Conservation (phyloP, 129 eudicot species). For the Centaurea solstitialis region DNA sequence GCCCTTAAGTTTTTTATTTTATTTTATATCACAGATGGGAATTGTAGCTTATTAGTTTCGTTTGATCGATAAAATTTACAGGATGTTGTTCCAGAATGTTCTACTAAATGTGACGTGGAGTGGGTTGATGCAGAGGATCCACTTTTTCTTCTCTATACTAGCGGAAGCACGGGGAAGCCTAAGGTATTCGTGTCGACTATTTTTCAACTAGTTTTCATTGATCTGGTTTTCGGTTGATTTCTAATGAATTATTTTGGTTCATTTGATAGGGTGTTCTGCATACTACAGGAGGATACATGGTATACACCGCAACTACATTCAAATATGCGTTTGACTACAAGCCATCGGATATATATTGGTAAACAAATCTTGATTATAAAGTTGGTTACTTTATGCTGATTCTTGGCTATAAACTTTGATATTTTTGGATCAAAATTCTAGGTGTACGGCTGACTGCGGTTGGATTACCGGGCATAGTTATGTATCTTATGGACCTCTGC, state of each 20-base stretch:
- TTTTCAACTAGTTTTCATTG: background rate
- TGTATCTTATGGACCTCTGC: slow-evolving; percentile 95
- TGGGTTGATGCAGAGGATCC: slow-evolving; percentile 99
- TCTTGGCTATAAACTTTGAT: background rate
- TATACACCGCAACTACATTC: slow-evolving; percentile 94
- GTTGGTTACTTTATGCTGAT: background rate
- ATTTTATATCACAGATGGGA: background rate
- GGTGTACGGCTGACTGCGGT: slow-evolving; percentile 99
- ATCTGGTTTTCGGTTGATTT: background rate
- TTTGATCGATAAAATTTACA: slow-evolving; percentile 24
- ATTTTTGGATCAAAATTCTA: slow-evolving; percentile 20
- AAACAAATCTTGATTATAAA: slow-evolving; percentile 20
- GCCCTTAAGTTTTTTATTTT: background rate
- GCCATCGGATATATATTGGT: slow-evolving; percentile 90
- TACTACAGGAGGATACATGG: slow-evolving; percentile 99
- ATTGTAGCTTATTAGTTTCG: background rate
- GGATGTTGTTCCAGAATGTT: slow-evolving; percentile 79
- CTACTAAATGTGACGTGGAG: slow-evolving; percentile 73
- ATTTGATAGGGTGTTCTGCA: slow-evolving; percentile 83
- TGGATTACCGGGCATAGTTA: slow-evolving; percentile 99
- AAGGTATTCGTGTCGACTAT: slow-evolving; percentile 53
- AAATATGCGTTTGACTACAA: slow-evolving; percentile 97
- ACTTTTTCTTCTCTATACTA: slow-evolving; percentile 91
- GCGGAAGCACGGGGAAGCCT: slow-evolving; percentile 99
- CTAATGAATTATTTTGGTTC: slow-evolving; percentile 13